Percentiles rank a stretch among this genome's conserved stretches.
Conservation (phyloP, 495 filamentous ascomycete species). For the Xylaria cubensis region DNA sequence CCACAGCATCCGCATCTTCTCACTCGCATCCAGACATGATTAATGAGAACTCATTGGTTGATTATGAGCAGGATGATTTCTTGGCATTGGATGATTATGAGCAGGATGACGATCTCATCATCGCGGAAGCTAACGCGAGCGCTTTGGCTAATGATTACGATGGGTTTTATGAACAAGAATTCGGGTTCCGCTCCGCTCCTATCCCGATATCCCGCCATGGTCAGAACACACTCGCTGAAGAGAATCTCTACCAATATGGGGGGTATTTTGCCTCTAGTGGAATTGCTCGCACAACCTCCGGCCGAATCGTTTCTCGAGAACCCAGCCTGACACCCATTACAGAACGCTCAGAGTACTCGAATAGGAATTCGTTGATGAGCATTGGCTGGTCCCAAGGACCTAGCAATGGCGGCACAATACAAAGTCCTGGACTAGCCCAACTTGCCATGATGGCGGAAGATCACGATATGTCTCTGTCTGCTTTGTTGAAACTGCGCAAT, state of each 20-base stretch:
- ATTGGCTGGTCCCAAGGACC: slow-evolving; percentile 62
- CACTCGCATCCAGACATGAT: slow-evolving; percentile 37
- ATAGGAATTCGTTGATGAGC: slow-evolving; percentile 86
- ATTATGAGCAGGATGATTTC: slow-evolving; percentile 62
- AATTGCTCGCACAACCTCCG: slow-evolving; percentile 69
- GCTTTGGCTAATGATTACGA: slow-evolving; percentile 90
- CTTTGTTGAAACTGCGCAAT: slow-evolving; percentile 73
- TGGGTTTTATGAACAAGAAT: slow-evolving; percentile 94
- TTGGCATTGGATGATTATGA: slow-evolving; percentile 63
- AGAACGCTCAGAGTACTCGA: slow-evolving; percentile 93
- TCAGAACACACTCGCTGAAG: slow-evolving; percentile 42
- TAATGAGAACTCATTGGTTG: slow-evolving; percentile 45
- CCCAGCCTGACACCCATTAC: slow-evolving; percentile 96
- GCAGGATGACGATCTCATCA: slow-evolving; percentile 83
- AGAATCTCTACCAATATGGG: slow-evolving; percentile 66
- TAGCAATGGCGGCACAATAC: slow-evolving; percentile 48
- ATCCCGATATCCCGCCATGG: slow-evolving; percentile 40
- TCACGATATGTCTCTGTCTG: slow-evolving; percentile 71
- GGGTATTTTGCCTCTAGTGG: slow-evolving; percentile 88
- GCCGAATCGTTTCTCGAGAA: slow-evolving; percentile 75
- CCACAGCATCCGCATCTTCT: slow-evolving; percentile 47
- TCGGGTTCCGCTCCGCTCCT: slow-evolving; percentile 92
- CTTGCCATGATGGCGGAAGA: slow-evolving; percentile 73
- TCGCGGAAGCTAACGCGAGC: slow-evolving; percentile 93
- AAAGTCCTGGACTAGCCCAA: slow-evolving; percentile 71